Evolutionary conservation across 1,139 yeast species (phyloP).

Genomic region (Taphrina wiesneri): DNA sequence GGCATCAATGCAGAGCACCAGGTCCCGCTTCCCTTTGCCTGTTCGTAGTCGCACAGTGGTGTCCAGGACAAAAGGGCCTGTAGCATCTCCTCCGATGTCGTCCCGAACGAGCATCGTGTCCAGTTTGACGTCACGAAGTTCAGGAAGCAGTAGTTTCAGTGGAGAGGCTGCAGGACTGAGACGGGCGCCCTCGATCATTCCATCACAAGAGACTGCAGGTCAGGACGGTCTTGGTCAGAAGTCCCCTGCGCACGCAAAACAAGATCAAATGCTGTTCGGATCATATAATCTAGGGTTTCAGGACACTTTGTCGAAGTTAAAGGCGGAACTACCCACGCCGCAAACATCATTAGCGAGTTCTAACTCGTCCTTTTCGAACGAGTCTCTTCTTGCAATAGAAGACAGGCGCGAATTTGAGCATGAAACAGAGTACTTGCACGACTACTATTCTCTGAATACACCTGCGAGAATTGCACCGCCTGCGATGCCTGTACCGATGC

Average conservation of each 20-base stretch:
- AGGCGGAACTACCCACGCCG: not conserved
- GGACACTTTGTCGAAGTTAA: not conserved
- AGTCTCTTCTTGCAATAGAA: not conserved
- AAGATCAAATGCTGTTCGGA: not conserved
- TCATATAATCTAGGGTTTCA: not conserved
- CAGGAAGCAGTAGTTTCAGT: not conserved
- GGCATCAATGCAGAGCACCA: not conserved
- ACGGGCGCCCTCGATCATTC: not conserved
- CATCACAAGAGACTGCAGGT: not conserved
- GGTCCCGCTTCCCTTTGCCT: constrained; percentile 3
- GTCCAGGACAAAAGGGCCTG: not conserved
- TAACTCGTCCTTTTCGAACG: constrained; percentile 1
- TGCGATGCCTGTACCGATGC: not conserved
- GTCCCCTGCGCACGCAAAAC: not conserved
- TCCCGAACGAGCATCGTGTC: not conserved
- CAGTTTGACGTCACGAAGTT: not conserved
- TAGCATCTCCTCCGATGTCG: not conserved
- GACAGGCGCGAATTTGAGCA: not conserved
- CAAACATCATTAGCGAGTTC: not conserved
- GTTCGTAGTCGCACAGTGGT: not conserved
- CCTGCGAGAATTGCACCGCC: not conserved
- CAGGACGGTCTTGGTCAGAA: not conserved
- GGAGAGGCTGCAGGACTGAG: not conserved
- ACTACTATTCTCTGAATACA: not conserved
- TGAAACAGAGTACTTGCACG: not conserved